Conservation (phyloP, 345 rosid genomes). For the Bruguiera gymnorhiza region DNA sequence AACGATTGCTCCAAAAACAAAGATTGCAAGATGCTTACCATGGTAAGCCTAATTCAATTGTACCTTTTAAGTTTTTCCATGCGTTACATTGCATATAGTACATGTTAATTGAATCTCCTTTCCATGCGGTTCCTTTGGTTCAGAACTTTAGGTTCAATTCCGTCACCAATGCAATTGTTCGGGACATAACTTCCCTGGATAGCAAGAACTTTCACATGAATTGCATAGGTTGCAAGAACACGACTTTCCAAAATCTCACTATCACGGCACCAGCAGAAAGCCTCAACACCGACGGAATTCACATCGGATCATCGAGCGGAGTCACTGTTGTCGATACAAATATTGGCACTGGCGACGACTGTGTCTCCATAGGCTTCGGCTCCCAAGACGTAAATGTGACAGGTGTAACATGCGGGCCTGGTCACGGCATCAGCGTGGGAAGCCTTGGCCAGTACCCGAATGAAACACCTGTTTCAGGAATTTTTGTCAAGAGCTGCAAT, state of each 20-base stretch:
- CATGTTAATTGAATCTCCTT: not conserved
- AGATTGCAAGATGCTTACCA: conserved; percentile 35
- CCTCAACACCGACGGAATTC: conserved; percentile 68
- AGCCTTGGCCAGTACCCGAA: conserved; percentile 42
- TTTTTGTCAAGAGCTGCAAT: conserved; percentile 34
- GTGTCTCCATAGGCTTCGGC: conserved; percentile 58
- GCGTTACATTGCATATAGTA: not conserved
- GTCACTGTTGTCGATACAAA: conserved; percentile 30
- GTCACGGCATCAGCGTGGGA: conserved; percentile 65
- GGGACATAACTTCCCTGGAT: conserved; percentile 32
- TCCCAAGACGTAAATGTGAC: conserved; percentile 23
- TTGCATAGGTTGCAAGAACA: conserved; percentile 41
- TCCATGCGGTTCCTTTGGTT: not conserved
- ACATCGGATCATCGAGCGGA: conserved; percentile 43
- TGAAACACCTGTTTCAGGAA: conserved; percentile 39
- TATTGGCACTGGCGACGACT: conserved; percentile 63
- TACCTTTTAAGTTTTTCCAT: not conserved
- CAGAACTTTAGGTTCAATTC: conserved; percentile 50
- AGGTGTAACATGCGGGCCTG: conserved; percentile 56
- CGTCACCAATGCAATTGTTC: conserved; percentile 29
- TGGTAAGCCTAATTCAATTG: conserved; percentile 29
- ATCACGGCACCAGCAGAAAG: conserved; percentile 43
- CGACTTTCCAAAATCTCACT: conserved; percentile 31
- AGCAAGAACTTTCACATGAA: conserved; percentile 55
- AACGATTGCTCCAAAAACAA: conserved; percentile 27